These are phyloP conservation scores for Penicillium goetzii DNA, from an alignment of 495 filamentous ascomycete genomes.

Conservation along the genomic window DNA sequence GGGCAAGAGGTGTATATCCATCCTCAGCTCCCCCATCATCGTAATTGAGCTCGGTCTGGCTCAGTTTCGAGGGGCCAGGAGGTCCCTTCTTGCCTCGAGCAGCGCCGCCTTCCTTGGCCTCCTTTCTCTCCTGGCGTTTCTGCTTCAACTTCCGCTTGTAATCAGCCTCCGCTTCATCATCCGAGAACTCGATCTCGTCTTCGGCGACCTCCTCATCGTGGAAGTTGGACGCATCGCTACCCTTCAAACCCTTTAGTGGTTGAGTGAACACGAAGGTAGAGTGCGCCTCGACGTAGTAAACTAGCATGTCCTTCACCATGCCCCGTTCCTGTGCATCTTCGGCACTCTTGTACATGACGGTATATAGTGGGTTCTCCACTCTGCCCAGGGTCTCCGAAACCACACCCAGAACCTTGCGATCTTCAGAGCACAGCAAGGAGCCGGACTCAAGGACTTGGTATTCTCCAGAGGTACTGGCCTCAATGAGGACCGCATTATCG, in stretches of 20 bases:
- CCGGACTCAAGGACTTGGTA: conserved; percentile 80
- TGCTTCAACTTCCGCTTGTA: conserved; percentile 72
- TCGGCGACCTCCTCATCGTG: conserved; percentile 89
- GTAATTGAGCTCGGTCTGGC: conserved; percentile 57
- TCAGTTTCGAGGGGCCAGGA: conserved; percentile 45
- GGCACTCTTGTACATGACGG: conserved; percentile 67
- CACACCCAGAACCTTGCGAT: conserved; percentile 74
- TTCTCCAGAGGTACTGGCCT: conserved; percentile 76
- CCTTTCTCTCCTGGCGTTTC: conserved; percentile 54
- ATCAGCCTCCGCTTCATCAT: conserved; percentile 90
- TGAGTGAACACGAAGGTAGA: conserved; percentile 84
- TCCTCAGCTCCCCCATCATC: conserved; percentile 55
- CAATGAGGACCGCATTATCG: conserved; percentile 75
- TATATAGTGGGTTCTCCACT: conserved; percentile 82
- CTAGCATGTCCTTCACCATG: conserved; percentile 61
- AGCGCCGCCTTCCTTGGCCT: conserved; percentile 38
- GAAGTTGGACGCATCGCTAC: conserved; percentile 89
- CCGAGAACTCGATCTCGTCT: conserved; percentile 90
- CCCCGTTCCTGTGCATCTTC: conserved; percentile 68
- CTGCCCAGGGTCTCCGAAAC: conserved; percentile 80
- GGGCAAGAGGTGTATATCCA: conserved; percentile 67
- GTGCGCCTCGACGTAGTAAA: conserved; percentile 78
- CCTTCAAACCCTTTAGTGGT: conserved; percentile 72
- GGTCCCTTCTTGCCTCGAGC: conserved; percentile 39
- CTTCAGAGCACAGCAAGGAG: conserved; percentile 79